These are phyloP conservation scores for Alternaria angustiovoidea DNA, from an alignment of 2,329 filamentous ascomycete species.

Conservation along the genomic window DNA sequence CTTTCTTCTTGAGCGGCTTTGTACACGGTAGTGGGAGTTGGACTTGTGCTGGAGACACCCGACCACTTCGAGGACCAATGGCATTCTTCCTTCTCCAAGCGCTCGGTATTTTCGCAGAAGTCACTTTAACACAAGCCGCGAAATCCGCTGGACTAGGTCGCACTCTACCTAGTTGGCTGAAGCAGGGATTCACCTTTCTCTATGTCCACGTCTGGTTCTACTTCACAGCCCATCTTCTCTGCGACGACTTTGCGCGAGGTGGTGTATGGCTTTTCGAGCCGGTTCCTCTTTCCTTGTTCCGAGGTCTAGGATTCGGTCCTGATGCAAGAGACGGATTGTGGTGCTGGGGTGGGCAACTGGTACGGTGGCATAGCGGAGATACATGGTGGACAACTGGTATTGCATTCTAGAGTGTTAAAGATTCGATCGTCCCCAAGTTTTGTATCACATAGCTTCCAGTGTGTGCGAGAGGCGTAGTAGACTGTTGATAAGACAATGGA, in stretches of 20 bases:
- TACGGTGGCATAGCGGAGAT: slow-evolving; percentile 67
- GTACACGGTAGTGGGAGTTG: slow-evolving; percentile 77
- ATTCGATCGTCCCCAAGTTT: not conserved
- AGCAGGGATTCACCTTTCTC: slow-evolving; percentile 66
- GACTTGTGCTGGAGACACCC: slow-evolving; percentile 64
- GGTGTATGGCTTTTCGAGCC: slow-evolving; percentile 85
- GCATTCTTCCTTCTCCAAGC: slow-evolving; percentile 78
- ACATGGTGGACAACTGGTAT: slow-evolving; percentile 71
- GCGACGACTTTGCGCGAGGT: slow-evolving; percentile 76
- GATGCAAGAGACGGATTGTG: slow-evolving; percentile 68
- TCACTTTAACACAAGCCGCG: slow-evolving; percentile 32
- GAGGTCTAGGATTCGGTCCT: slow-evolving; percentile 70
- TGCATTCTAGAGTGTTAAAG: slow-evolving; percentile 42
- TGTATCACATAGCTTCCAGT: not conserved
- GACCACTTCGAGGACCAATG: slow-evolving; percentile 61
- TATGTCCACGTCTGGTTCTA: slow-evolving; percentile 74
- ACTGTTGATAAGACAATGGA: not conserved
- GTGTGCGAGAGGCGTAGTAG: not conserved
- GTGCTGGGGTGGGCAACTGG: slow-evolving; percentile 67
- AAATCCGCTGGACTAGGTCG: slow-evolving; percentile 43
- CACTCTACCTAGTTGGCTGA: slow-evolving; percentile 56
- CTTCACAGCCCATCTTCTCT: slow-evolving; percentile 69
- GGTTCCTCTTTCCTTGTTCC: slow-evolving; percentile 75
- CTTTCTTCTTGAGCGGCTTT: slow-evolving; percentile 72
- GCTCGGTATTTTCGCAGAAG: slow-evolving; percentile 70